Percentiles rank a stretch among this genome's conserved stretches.
Conservation (phyloP, 108 stramenopile species). For the Aurantiochytrium sp. region DNA sequence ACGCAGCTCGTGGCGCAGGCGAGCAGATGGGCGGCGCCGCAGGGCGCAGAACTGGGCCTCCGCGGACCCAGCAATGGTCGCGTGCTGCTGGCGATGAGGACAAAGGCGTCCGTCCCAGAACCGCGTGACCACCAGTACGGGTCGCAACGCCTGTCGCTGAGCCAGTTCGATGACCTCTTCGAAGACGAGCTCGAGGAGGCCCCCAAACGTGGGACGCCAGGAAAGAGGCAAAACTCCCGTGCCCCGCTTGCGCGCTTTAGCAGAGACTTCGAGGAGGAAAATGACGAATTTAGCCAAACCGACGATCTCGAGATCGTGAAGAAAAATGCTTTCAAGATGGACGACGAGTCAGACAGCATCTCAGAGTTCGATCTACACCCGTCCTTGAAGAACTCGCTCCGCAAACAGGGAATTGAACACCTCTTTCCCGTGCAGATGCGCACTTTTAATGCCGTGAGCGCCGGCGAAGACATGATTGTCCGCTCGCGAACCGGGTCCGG, state of each 20-base stretch:
- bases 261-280: background rate
- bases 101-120: background rate
- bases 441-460: background rate
- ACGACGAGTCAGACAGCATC: background rate
- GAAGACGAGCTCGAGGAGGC: background rate
- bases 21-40: background rate
- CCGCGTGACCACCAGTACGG: background rate
- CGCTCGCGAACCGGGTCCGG: constrained; percentile 17
- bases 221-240: background rate
- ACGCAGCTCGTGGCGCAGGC: too few relatives aligned
- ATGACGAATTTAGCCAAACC: background rate
- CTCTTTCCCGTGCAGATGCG: constrained; percentile 23
- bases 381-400: background rate
- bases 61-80: background rate
- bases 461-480: background rate
- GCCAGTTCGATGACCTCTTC: background rate
- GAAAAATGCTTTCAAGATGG: background rate
- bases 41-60: background rate
- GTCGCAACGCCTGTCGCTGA: background rate
- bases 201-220: background rate
- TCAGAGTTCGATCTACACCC: background rate
- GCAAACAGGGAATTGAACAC: background rate
- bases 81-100: background rate
- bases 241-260: background rate
- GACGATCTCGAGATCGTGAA: background rate